These are phyloP conservation scores for Diplodia sapinea DNA, from an alignment of 2,329 filamentous ascomycete genomes.

Conservation along the genomic window DNA sequence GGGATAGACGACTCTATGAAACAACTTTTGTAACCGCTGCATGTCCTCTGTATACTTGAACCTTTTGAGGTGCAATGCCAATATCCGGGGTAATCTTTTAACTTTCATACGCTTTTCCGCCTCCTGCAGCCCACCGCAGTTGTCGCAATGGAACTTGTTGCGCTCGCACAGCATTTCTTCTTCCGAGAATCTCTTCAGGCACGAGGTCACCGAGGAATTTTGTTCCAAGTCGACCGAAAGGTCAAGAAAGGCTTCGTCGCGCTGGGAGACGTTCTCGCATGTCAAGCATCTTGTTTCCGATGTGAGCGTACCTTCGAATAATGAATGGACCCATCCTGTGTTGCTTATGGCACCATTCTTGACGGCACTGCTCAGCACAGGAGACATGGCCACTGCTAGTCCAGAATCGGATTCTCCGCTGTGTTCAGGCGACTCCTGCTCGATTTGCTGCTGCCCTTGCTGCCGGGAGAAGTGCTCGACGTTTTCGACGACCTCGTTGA, in stretches of 20 bases:
- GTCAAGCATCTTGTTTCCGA: conserved; percentile 97
- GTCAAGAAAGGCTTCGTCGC: conserved; percentile 95
- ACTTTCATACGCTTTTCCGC: conserved; percentile 99
- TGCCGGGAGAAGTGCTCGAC: conserved; percentile 85
- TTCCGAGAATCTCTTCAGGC: conserved; percentile 91
- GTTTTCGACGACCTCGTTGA: conserved; percentile 96
- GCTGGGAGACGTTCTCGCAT: conserved; percentile 92
- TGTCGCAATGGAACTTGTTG: conserved; percentile 99
- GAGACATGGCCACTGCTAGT: conserved; percentile 34
- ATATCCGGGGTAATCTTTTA: conserved; percentile 86
- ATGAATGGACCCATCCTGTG: conserved; percentile 87
- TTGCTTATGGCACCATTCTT: conserved; percentile 38
- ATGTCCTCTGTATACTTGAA: conserved; percentile 99
- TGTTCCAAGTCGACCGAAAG: conserved; percentile 94
- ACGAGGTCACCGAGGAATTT: conserved; percentile 95
- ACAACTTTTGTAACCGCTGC: conserved; percentile 91
- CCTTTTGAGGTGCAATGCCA: conserved; percentile 91
- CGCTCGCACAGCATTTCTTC: conserved; percentile 98
- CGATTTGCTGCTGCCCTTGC: conserved; percentile 13
- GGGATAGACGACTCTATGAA: conserved; percentile 95
- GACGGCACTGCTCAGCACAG: conserved; percentile 16
- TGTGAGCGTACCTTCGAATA: conserved; percentile 92
- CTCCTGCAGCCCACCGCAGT: conserved; percentile 94
- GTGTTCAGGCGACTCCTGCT: conserved; percentile 55
- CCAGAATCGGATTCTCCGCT: conserved; percentile 39